Base-by-base conservation (phyloP, 2,329 filamentous ascomycete species). In the Tolypocladium cylindrosporum region DNA sequence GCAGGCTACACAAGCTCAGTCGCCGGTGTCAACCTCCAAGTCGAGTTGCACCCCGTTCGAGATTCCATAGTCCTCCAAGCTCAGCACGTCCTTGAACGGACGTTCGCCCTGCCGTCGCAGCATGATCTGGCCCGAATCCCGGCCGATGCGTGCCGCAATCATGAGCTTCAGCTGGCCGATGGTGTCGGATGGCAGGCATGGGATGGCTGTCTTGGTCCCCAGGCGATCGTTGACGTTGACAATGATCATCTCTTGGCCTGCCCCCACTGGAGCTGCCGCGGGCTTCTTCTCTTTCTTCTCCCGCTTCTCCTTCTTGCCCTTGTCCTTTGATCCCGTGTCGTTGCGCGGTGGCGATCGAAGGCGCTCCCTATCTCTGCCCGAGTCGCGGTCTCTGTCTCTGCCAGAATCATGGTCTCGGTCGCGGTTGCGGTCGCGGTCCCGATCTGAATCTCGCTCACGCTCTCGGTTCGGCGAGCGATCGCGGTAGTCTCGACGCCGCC, bases 201-300 rank as follows among this genome's bases (percentile, higher is more conserved):
- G 93, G 62, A 97, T 94, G 56, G 90, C 88, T 19, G 92, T 90
- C 68, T 96, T 96, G n/a, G 93, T 97, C 14, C 93, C 93, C 41
- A 97, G 77, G n/a, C 93, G 84, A 73, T 97, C 93, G 71, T 97
- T 97, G 68, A 97, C 86, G 67, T 93, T 85, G 21, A 97, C 92
- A 55, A 96, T 84, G 64, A 97, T 97, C 88, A 97, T 95, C 58
- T 91, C 87, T 68, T 95, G 88, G 7, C 78, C 72, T 4, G 74
- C 43, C 11, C 62, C 63, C 2, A 59, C 54, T 69, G 72, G 61
- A 37, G 63, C 61, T 21, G 60, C 64, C 5, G 56, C 65, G 37
- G 62, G 59, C 45, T 63, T 71, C 58, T 53, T 71, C 57, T 56
- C 68, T 62, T 63, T 75, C 57, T 74, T 74, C 55, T 77, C 71